A percentile compares a stretch with the other conserved stretches of the same genome.
phyloP scores from a whole-genome alignment of 1,284 basidiomycete species.

The Pholiota adiposa region DNA sequence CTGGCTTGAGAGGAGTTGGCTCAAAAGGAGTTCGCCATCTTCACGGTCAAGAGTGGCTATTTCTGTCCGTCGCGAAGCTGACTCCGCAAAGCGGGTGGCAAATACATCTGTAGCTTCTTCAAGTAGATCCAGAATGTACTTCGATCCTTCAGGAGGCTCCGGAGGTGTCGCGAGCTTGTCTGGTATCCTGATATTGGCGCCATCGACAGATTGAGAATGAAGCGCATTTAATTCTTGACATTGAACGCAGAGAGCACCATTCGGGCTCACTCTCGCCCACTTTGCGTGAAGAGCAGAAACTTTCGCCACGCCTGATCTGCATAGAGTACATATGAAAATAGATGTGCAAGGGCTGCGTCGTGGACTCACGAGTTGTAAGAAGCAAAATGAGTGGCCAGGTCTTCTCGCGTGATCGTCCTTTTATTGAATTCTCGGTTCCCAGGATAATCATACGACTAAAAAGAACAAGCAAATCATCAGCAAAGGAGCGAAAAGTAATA shows the following conservation, averaged over 20 bases:
- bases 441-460: slow-evolving; percentile 73
- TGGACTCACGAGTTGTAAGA: slow-evolving; percentile 59
- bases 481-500: background rate
- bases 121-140: slow-evolving; percentile 57
- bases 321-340: no score
- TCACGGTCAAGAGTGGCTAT: slow-evolving; percentile 31
- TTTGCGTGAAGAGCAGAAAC: slow-evolving; percentile 58
- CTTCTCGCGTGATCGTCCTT: slow-evolving; percentile 50
- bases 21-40: slow-evolving; percentile 45
- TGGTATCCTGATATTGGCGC: slow-evolving; percentile 60
- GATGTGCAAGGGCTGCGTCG: no score
- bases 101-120: slow-evolving; percentile 51
- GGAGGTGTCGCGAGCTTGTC: slow-evolving; percentile 53
- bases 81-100: slow-evolving; percentile 41
- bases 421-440: slow-evolving; percentile 55
- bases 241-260: slow-evolving; percentile 62
- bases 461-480: no score
- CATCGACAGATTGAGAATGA: slow-evolving; percentile 70
- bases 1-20: slow-evolving; percentile 48
- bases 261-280: slow-evolving; percentile 57
- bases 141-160: slow-evolving; percentile 36
- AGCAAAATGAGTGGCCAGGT: slow-evolving; percentile 66
- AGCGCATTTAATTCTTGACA: slow-evolving; percentile 72
- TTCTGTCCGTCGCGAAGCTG: slow-evolving; percentile 27
- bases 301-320: slow-evolving; percentile 54